Percentiles rank a stretch among this genome's conserved stretches.
These are phyloP conservation scores for Parafenestella ontariensis DNA, from an alignment of 2,329 filamentous ascomycete genomes.

Conservation along the genomic window DNA sequence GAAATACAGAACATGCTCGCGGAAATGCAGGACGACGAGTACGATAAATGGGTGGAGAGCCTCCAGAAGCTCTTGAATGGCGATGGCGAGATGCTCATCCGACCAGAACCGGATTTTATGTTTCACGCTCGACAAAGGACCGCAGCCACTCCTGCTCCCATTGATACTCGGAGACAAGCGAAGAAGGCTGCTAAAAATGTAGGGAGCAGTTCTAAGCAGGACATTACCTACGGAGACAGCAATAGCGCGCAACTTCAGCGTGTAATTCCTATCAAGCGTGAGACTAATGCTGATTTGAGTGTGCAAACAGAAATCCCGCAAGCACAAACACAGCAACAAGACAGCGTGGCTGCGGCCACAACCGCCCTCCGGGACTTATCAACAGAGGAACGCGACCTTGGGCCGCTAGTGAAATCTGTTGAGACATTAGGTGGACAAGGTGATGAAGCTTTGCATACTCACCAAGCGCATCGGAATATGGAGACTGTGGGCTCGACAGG, in stretches of 20 bases:
- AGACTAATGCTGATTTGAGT: background rate
- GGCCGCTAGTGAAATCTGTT: background rate
- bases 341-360: background rate
- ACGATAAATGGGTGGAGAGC: constrained; percentile 23
- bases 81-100: constrained; percentile 28
- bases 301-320: background rate
- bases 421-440: background rate
- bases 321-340: background rate
- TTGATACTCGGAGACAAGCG: background rate
- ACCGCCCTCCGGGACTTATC: constrained; percentile 2
- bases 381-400: background rate
- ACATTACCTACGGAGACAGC: background rate
- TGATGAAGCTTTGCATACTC: background rate
- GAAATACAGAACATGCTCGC: constrained; percentile 21
- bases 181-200: background rate
- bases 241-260: background rate
- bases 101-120: background rate
- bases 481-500: too few species aligned
- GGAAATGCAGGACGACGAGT: constrained; percentile 12
- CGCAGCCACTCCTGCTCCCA: constrained; percentile 12
- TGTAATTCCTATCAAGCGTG: constrained; percentile 1
- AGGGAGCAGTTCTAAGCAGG: background rate
- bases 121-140: background rate
- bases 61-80: constrained; percentile 23
- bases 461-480: too few species aligned